Evolutionary conservation across 208 protist genomes (phyloP), one percentile per base, ranked within the genome.

Genomic region (Crithidia bombi): DNA sequence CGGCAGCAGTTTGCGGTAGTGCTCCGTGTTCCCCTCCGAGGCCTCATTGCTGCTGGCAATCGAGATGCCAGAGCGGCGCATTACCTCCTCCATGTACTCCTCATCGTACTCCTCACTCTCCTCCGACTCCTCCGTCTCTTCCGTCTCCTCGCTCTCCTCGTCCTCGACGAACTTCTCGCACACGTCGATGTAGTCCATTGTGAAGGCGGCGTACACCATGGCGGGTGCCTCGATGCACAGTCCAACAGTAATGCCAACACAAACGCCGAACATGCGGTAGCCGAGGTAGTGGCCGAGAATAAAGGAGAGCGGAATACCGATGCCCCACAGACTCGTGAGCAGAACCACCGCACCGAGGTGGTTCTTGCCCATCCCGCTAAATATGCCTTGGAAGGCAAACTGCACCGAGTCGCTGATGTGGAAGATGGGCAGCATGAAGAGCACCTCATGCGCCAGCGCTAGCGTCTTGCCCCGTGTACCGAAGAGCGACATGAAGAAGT

Each of bases 331-430:
- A 7, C 75, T 82, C n/a, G 78, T 77, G 1, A 95, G 70, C 21
- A 95, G 74, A 62, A 93, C 91, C 15, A 85, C 65, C 3, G 90
- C 90, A 23, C 90, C 90, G 12, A 90, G 43, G 71, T 93, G 72
- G 75, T 92, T 95, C 73, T 90, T 86, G 39, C 86, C 86, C 33
- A 91, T 65, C 14, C 86, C 90, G 73, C 87, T 93, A 74, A 95
- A 95, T 43, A 95, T 91, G 57, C 90, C 90, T 65, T 95, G 90
- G 63, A 90, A 92, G 49, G 82, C 78, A 56, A 93, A 95, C 72
- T 95, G 90, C 55, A 95, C 84, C 6, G 82, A 71, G 63, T 95
- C 90, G 54, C 72, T 61, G 11, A 91, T 84, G 75, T 93, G 90
- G 51, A 95, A 87, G 54, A 90, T 74, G 17, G 90, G 87, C 1